phyloP scores from a whole-genome alignment of 352 stramenopile species.

The Aphanomyces invadans region DNA sequence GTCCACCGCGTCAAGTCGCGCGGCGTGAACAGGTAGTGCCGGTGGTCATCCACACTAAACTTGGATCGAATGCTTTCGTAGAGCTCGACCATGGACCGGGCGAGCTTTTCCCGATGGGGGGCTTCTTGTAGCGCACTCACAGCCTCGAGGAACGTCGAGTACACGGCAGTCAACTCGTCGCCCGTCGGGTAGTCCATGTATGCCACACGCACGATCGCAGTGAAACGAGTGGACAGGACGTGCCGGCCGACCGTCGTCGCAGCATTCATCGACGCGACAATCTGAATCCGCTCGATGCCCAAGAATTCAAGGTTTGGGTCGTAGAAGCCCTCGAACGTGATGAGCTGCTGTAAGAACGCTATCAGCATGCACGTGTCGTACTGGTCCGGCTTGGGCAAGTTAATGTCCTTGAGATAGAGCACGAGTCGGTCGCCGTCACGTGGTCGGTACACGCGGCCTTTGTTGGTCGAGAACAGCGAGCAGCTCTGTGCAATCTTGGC shows the following conservation, averaged over 20 bases:
- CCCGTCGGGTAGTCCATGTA: conserved; percentile 90
- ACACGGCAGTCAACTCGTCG: conserved; percentile 85
- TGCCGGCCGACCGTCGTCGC: conserved; percentile 89
- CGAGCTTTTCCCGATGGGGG: conserved; percentile 71
- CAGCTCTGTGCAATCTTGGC: conserved; percentile 92
- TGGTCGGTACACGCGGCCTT: conserved; percentile 89
- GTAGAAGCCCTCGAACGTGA: conserved; percentile 96
- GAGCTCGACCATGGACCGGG: conserved; percentile 84
- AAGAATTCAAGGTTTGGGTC: conserved; percentile 92
- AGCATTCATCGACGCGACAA: conserved; percentile 92
- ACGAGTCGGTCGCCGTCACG: conserved; percentile 89
- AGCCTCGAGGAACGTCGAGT: conserved; percentile 81
- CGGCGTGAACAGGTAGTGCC: conserved; percentile 93
- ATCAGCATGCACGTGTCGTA: conserved; percentile 96
- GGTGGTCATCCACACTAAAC: conserved; percentile 89
- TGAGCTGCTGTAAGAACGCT: conserved; percentile 92
- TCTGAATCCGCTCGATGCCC: conserved; percentile 88
- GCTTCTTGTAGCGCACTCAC: conserved; percentile 58
- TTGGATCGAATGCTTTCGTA: conserved; percentile 84
- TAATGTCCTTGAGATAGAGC: conserved; percentile 95
- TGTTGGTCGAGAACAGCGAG: conserved; percentile 86
- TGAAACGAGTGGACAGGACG: conserved; percentile 89
- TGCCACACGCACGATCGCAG: conserved; percentile 88
- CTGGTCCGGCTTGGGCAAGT: conserved; percentile 90
- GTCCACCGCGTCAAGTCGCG: conserved; percentile 90